phyloP scores from a whole-genome alignment of 106 monocot species.

The Alisma plantagoaquatica region DNA sequence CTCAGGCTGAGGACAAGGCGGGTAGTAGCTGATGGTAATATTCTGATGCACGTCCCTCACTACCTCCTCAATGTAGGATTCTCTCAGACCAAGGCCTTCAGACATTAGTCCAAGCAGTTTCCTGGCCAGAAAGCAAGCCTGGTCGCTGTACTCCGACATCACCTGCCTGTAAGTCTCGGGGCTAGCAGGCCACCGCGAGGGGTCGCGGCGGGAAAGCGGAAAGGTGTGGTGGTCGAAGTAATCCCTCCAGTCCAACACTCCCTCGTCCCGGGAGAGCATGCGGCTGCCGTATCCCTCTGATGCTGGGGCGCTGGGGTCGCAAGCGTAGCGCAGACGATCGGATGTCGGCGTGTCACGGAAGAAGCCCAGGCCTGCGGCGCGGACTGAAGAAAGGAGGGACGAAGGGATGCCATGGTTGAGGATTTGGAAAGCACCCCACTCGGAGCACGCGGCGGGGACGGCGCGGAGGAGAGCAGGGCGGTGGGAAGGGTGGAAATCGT shows the following conservation, averaged over 20 bases:
- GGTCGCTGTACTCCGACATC: slow-evolving; percentile 60
- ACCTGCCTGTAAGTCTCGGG: slow-evolving; percentile 69
- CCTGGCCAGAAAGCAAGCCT: slow-evolving; percentile 72
- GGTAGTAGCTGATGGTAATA: slow-evolving; percentile 83
- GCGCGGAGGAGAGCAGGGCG: slow-evolving; percentile 8
- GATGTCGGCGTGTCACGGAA: slow-evolving; percentile 35
- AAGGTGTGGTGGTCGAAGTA: slow-evolving; percentile 95
- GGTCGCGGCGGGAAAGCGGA: slow-evolving; percentile 57
- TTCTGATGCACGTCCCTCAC: slow-evolving; percentile 90
- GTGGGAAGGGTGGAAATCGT: slow-evolving; percentile 15
- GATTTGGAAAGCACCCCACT: slow-evolving; percentile 92
- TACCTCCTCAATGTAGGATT: slow-evolving; percentile 54
- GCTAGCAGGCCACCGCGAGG: slow-evolving; percentile 58
- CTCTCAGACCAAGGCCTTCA: slow-evolving; percentile 39
- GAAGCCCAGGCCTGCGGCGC: slow-evolving; percentile 38
- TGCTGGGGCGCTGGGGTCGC: slow-evolving; percentile 41
- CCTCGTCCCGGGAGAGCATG: slow-evolving; percentile 61
- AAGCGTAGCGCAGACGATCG: slow-evolving; percentile 39
- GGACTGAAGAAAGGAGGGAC: slow-evolving; percentile 34
- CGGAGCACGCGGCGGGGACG: slow-evolving; percentile 26
- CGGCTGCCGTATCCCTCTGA: slow-evolving; percentile 89
- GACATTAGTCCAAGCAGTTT: slow-evolving; percentile 56
- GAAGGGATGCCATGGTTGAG: slow-evolving; percentile 54
- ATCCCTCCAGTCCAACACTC: slow-evolving; percentile 89
- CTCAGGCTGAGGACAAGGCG: slow-evolving; percentile 92